A percentile compares a stretch with the other conserved stretches of the same genome.
phyloP scores from a whole-genome alignment of 176 grass and related monocot species.

The Pontederia crassipes region DNA sequence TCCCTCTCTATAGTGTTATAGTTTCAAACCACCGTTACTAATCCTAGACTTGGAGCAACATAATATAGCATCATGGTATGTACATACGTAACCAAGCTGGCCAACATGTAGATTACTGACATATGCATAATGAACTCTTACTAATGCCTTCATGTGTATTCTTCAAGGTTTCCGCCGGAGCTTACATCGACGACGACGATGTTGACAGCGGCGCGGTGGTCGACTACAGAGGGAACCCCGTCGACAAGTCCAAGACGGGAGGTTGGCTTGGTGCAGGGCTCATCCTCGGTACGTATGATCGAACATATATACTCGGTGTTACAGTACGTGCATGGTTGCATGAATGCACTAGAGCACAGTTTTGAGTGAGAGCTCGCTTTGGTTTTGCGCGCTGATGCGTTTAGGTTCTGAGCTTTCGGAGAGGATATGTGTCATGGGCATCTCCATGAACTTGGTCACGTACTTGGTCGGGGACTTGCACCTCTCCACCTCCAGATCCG shows the following conservation, averaged over 20 bases:
- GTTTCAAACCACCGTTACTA: no score
- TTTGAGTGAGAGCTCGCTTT: no score
- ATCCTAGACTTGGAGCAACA: no score
- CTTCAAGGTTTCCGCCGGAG: conserved; percentile 44
- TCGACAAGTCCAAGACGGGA: conserved; percentile 62
- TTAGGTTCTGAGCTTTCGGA: conserved; percentile 18
- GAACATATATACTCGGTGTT: neutral
- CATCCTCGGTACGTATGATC: conserved; percentile 38
- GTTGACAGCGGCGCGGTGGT: conserved; percentile 17
- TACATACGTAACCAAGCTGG: neutral
- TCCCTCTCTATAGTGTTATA: no score
- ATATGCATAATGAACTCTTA: neutral
- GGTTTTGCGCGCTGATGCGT: no score
- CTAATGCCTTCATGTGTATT: neutral
- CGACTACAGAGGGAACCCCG: conserved; percentile 62
- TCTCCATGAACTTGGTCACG: conserved; percentile 64
- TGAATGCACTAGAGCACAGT: conserved; percentile 29
- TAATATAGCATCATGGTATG: no score
- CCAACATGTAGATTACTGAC: neutral
- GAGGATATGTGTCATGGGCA: conserved; percentile 67
- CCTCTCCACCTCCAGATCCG: conserved; percentile 39
- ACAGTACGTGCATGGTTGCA: neutral
- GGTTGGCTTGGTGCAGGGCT: conserved; percentile 80
- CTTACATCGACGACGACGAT: conserved; percentile 18
- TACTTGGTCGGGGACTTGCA: conserved; percentile 52